Base-by-base conservation (phyloP, 441 rosid genomes). In the Erysimum cheiri region DNA sequence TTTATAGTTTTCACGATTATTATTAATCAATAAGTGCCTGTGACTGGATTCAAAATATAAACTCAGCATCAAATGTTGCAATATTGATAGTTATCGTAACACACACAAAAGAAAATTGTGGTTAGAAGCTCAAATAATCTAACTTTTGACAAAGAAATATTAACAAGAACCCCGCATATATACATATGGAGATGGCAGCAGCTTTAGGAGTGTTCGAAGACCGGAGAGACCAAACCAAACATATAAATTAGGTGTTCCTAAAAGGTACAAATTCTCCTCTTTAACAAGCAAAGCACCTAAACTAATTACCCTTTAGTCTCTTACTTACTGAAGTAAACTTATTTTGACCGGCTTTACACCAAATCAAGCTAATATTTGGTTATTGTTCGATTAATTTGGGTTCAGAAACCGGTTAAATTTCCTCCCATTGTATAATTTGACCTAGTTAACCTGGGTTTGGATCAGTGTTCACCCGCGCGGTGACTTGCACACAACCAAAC, bases 221-320 rank as follows among this genome's bases (percentile, higher is more conserved):
- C 70, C 76, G 77, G 80, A 75, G 82, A 60, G 35, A 70, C 60
- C 71, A 69, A 61, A 73, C 12, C 22, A 71, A 64, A 37, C 58
- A 55, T 28, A 48, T 28, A 47, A 57, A 71, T 24, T 74, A 58
- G 60, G 55, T 73, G 60, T 41, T 48, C 55, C 47, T 64, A 49
- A 82, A 86, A 84, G 72, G 78, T 14, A 78, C 85, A 12, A 84
- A 60, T 62, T 78, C 79, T 72, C 77, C 76, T 73, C 66, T 73
- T 29, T 66, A 53, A 69, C 84, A 79, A 88, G 89, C 87, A 84
- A 88, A 68, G 82, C 81, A 83, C 85, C 82, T 60, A 64, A 61
- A 62, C 52, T 17, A 36, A 37, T 22, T 22, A 22, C 43, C 24
- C 56, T 48, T 28, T n/a, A 37, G 12, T 9, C 64, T 48, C 59